Evolutionary conservation across 495 filamentous ascomycete species (phyloP).

Genomic region (Articulospora tetracladia): DNA sequence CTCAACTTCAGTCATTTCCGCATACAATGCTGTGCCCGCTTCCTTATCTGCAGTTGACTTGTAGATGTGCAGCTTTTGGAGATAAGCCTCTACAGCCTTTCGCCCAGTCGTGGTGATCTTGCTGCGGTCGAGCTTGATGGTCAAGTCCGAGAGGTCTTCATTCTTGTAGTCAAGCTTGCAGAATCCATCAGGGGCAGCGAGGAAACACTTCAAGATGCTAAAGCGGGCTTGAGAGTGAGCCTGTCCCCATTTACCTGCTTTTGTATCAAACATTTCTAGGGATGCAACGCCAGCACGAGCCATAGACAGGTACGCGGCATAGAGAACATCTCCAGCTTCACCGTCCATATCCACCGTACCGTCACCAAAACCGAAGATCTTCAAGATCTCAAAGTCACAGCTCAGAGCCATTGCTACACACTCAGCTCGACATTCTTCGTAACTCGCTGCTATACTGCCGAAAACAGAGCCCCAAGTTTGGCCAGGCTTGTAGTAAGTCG

Average conservation of each 20-base stretch:
- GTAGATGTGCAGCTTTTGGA: conserved; percentile 89
- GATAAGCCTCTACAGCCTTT: conserved; percentile 80
- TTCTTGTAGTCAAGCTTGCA: conserved; percentile 71
- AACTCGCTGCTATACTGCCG: conserved; percentile 76
- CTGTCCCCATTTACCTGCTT: conserved; percentile 88
- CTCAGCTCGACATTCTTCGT: conserved; percentile 72
- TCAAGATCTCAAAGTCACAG: conserved; percentile 82
- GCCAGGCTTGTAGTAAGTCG: conserved; percentile 86
- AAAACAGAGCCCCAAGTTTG: conserved; percentile 95
- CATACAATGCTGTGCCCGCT: conserved; percentile 70
- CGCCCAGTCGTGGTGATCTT: conserved; percentile 67
- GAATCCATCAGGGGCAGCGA: conserved; percentile 79
- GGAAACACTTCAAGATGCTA: conserved; percentile 82
- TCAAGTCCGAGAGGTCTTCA: conserved; percentile 75
- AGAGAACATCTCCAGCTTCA: conserved; percentile 82
- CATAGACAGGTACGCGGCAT: conserved; percentile 84
- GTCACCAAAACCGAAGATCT: conserved; percentile 89
- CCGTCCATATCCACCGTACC: conserved; percentile 64
- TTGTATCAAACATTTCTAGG: conserved; percentile 86
- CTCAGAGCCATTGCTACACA: conserved; percentile 90
- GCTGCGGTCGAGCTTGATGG: conserved; percentile 71
- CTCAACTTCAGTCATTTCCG: conserved; percentile 74
- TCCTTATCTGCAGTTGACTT: conserved; percentile 86
- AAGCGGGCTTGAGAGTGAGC: conserved; percentile 94
- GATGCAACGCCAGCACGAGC: conserved; percentile 81